Conservation (phyloP, 2,329 filamentous ascomycete genomes). For the Verticillium alfalfae region DNA sequence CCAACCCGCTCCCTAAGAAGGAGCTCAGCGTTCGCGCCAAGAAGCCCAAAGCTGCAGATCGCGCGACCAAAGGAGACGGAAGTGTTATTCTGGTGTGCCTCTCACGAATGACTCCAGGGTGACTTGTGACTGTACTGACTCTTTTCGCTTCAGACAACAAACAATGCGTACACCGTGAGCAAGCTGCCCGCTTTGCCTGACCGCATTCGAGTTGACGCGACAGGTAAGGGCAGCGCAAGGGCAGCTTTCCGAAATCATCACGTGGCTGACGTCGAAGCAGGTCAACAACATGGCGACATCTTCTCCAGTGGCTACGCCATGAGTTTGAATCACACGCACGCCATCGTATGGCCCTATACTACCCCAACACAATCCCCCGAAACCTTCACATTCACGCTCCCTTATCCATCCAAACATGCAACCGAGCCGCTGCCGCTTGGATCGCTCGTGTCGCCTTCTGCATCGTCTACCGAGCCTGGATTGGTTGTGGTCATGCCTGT, state of each 20-base stretch:
- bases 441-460: slow-evolving; percentile 73
- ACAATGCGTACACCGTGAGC: slow-evolving; percentile 77
- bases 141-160: slow-evolving; percentile 60
- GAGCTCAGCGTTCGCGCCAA: slow-evolving; percentile 58
- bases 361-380: slow-evolving; percentile 63
- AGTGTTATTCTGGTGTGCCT: slow-evolving; percentile 57
- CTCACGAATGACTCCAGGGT: neutral
- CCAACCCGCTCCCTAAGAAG: slow-evolving; percentile 32
- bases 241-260: neutral
- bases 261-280: slow-evolving; percentile 28
- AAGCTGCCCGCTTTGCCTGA: slow-evolving; percentile 80
- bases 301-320: slow-evolving; percentile 70
- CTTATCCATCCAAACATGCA: slow-evolving; percentile 61
- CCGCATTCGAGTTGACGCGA: slow-evolving; percentile 60
- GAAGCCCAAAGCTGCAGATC: slow-evolving; percentile 57
- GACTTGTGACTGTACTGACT: slow-evolving; percentile 2
- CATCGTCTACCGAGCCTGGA: slow-evolving; percentile 74
- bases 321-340: slow-evolving; percentile 73
- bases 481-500: slow-evolving; percentile 80
- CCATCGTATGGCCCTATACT: slow-evolving; percentile 86
- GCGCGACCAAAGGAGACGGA: slow-evolving; percentile 61
- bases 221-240: slow-evolving; percentile 45
- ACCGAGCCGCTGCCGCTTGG: slow-evolving; percentile 76
- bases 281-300: slow-evolving; percentile 60
- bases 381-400: slow-evolving; percentile 74